Base-by-base conservation (phyloP, 352 stramenopile genomes). In the Globisporangium nagaii region DNA sequence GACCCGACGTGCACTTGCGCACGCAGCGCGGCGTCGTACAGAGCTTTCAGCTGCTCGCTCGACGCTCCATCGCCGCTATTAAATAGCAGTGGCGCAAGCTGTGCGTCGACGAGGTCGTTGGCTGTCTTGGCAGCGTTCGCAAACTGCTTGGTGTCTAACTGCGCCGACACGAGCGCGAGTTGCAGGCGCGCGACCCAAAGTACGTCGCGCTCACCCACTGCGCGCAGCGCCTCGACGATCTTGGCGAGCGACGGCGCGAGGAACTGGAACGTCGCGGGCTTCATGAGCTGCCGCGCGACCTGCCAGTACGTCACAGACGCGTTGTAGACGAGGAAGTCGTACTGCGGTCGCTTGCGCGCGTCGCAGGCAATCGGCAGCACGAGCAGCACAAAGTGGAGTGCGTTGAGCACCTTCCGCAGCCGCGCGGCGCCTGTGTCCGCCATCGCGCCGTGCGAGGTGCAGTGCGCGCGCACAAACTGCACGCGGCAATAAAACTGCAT, bases 261-360 rank as follows among this genome's bases (percentile, higher is more conserved):
- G 48, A 90, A 88, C 60, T 88, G 79, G 25, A 86, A 86, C 1
- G 70, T 89, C 4, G 73, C 71, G 12, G 66, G 63, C 50, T 93
- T 93, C 73, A 97, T 91, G 25, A 95, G 67, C 51, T 85, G 75
- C 4, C 88, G 69, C 42, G 84, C 72, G 44, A 96, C 76, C 19
- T 82, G 79, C 88, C 88, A 97, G 49, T 91, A 93, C 27, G 77
- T 74, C 11, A 96, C 75, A 0, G 83, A 95, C 11, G 84, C 84
- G 50, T 97, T 97, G 82, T 96, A 96, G 48, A 96, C 73, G 15
- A 97, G 72, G 55, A 96, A 97, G 48, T 95, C 77, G 68, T 97
- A 97, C 11, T 64, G 59, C 11, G 79, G 76, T 0, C 84, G 76
- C 7, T 84, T 83, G 17, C 59, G 68, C 1, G 65, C 54, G 20